Evolutionary conservation across 805 yeast genomes (phyloP).

Genomic region (Candida xyloterini): DNA sequence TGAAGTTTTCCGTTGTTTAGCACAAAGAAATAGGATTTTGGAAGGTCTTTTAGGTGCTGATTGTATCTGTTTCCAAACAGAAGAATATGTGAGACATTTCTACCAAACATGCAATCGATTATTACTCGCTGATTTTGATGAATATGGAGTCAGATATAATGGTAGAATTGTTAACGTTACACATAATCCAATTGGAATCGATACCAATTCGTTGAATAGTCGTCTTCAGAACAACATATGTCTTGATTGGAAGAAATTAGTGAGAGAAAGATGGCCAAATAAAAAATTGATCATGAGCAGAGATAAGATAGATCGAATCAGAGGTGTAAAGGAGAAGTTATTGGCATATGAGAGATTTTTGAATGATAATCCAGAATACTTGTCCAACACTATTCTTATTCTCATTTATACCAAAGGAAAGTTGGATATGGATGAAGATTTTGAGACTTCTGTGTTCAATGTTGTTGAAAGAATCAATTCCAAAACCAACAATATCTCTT

Average conservation of each 20-base stretch:
- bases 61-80: slow-evolving; percentile 83
- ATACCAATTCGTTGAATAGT: slow-evolving; percentile 53
- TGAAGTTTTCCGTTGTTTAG: slow-evolving; percentile 91
- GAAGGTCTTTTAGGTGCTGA: slow-evolving; percentile 88
- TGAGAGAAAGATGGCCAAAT: slow-evolving; percentile 74
- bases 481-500: slow-evolving; percentile 65
- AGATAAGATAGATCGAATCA: slow-evolving; percentile 81
- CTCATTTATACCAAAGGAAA: slow-evolving; percentile 72
- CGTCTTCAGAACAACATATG: slow-evolving; percentile 48
- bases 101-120: slow-evolving; percentile 84
- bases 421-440: slow-evolving; percentile 49
- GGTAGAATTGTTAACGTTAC: slow-evolving; percentile 56
- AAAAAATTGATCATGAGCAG: slow-evolving; percentile 77
- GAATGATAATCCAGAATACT: slow-evolving; percentile 64
- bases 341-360: slow-evolving; percentile 83
- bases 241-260: slow-evolving; percentile 60
- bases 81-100: slow-evolving; percentile 92
- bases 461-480: slow-evolving; percentile 87
- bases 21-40: slow-evolving; percentile 74
- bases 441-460: slow-evolving; percentile 69
- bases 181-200: slow-evolving; percentile 76
- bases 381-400: slow-evolving; percentile 68
- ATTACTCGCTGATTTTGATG: slow-evolving; percentile 76
- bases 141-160: slow-evolving; percentile 55
- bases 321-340: slow-evolving; percentile 86